These are phyloP conservation scores for Puccinia coronata DNA, from an alignment of 1,284 basidiomycete genomes.

Conservation along the genomic window DNA sequence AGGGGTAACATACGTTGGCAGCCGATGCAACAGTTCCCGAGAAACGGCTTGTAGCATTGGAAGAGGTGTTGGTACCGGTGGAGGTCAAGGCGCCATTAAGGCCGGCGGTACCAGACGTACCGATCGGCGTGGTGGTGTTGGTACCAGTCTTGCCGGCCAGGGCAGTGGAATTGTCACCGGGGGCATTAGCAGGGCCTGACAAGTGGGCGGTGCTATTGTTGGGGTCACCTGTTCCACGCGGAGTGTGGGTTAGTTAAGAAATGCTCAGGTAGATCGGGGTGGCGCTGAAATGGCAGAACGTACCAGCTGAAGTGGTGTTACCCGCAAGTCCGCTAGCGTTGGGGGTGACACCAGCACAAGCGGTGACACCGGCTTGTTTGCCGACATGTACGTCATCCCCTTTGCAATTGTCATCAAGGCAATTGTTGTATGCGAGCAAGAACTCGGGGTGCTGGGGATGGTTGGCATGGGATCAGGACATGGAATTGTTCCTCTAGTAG, in stretches of 20 bases:
- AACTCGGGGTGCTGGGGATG: constrained; percentile 16
- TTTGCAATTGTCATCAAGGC: constrained; percentile 5
- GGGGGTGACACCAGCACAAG: constrained; percentile 3
- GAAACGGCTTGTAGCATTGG: background rate
- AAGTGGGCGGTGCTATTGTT: background rate
- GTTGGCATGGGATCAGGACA: background rate
- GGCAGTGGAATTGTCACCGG: background rate
- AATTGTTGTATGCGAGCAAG: constrained; percentile 24
- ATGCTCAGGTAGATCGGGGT: background rate
- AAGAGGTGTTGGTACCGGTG: background rate
- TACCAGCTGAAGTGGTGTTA: background rate
- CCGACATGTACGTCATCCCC: background rate
- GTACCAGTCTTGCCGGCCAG: background rate
- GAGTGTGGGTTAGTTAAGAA: background rate
- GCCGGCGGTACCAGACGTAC: too few relatives aligned
- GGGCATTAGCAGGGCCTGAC: background rate
- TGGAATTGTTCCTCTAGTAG: background rate
- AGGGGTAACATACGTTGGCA: constrained; percentile 4
- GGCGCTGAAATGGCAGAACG: background rate
- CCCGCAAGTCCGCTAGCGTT: background rate
- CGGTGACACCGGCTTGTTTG: constrained; percentile 24
- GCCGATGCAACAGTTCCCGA: constrained; percentile 11
- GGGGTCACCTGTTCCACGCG: background rate
- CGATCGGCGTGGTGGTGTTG: background rate
- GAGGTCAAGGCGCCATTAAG: background rate